Percentiles rank a stretch among this genome's conserved stretches.
Evolutionary conservation across 2,329 filamentous ascomycete genomes (phyloP).

Genomic region (Alternaria rosae): DNA sequence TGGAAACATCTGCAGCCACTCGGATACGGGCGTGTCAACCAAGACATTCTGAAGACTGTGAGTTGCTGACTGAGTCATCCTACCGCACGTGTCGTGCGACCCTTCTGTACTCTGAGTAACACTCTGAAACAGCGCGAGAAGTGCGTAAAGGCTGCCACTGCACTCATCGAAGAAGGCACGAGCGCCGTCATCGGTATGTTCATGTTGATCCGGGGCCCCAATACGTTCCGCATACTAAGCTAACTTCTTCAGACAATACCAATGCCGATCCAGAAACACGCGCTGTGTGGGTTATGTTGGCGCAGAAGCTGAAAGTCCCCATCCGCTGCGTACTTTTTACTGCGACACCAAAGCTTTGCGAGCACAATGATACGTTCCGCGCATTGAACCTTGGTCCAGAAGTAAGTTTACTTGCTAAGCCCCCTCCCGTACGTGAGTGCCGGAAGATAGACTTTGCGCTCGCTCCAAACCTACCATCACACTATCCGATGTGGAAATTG

Average conservation of each 20-base stretch:
- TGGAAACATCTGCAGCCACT: conserved; percentile 78
- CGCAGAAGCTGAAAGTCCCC: conserved; percentile 72
- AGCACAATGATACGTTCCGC: conserved; percentile 89
- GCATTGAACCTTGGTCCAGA: conserved; percentile 61
- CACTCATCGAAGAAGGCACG: conserved; percentile 68
- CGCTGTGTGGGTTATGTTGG: conserved; percentile 78
- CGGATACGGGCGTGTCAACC: conserved; percentile 86
- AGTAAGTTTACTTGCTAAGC: conserved; percentile 39
- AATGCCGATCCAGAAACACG: conserved; percentile 83
- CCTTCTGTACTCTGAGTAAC: conserved; percentile 42
- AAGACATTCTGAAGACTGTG: conserved; percentile 82
- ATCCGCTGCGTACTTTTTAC: conserved; percentile 89
- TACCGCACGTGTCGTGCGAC: conserved; percentile 36
- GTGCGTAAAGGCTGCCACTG: conserved; percentile 74
- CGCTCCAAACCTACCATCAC: conserved; percentile 9
- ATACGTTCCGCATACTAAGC: conserved; percentile 17
- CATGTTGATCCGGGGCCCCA: conserved; percentile 48
- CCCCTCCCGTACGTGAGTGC: conserved; percentile 8
- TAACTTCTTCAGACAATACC: conserved; percentile 77
- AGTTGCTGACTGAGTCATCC: conserved; percentile 29
- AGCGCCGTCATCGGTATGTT: conserved; percentile 80
- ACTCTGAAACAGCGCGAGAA: conserved; percentile 61
- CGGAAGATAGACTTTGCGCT: conserved; percentile 3
- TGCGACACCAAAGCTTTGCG: conserved; percentile 70
- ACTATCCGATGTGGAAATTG: conserved; percentile 21